Conservation (phyloP, 2,329 filamentous ascomycete species). For the Verticillium zaregamsianum region DNA sequence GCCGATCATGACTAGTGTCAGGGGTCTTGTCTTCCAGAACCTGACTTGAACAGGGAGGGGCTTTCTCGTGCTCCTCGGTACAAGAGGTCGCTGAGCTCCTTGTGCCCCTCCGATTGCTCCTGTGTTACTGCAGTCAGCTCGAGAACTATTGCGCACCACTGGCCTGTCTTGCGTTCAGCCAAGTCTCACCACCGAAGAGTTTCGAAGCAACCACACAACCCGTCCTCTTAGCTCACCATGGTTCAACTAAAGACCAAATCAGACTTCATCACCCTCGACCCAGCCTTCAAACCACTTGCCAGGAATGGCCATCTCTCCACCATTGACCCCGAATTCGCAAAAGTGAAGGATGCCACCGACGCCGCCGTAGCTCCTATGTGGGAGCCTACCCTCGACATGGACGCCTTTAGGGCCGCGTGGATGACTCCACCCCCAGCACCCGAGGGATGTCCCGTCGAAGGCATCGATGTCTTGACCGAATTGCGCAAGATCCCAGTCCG, state of each 20-base stretch:
- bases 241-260: constrained; percentile 20
- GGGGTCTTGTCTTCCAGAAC: background rate
- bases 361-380: constrained; percentile 21
- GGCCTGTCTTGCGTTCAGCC: background rate
- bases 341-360: constrained; percentile 19
- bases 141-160: too few relatives aligned
- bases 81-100: background rate
- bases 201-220: background rate
- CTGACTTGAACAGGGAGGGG: background rate
- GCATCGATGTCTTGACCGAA: constrained; percentile 26
- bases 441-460: constrained; percentile 24
- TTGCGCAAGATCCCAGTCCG: constrained; percentile 22
- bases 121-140: too few relatives aligned
- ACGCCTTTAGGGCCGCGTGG: constrained; percentile 22
- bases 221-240: constrained; percentile 9
- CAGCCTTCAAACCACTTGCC: constrained; percentile 26
- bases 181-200: too few relatives aligned
- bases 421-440: constrained; percentile 18
- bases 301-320: constrained; percentile 29
- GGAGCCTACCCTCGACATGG: constrained; percentile 19
- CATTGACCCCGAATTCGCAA: constrained; percentile 25
- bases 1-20: constrained; percentile 1
- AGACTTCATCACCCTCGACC: constrained; percentile 21
- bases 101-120: background rate
- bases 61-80: background rate